Evolutionary conservation across 768 basidiomycete genomes (phyloP).

Genomic region (Calocybe indica): DNA sequence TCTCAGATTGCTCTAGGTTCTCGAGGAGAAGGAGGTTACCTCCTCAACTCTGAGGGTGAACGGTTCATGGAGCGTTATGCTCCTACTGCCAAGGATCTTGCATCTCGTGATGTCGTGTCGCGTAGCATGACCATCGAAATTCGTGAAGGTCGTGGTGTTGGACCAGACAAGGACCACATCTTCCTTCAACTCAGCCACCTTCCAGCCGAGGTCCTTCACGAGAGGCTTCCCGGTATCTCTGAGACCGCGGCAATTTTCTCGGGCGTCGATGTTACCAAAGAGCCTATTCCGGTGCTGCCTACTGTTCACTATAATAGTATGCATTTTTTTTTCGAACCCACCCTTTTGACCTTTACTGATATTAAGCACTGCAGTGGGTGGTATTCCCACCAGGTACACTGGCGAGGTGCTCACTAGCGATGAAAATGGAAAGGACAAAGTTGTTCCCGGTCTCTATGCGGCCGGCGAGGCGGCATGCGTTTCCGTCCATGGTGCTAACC

Average conservation of each 20-base stretch:
- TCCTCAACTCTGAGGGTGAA: conserved; percentile 97
- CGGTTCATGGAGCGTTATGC: conserved; percentile 99
- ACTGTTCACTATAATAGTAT: conserved; percentile 98
- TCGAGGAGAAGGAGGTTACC: conserved; percentile 98
- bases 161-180: conserved; percentile 96
- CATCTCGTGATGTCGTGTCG: conserved; percentile 98
- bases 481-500: conserved; percentile 98
- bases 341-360: conserved; percentile 11
- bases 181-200: conserved; percentile 96
- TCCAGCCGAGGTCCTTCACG: conserved; percentile 91
- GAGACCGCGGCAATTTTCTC: conserved; percentile 99
- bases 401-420: conserved; percentile 93
- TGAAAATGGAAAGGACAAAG: conserved; percentile 83
- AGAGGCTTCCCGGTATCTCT: conserved; percentile 97
- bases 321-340: conserved; percentile 19
- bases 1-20: conserved; percentile 53
- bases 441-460: conserved; percentile 96
- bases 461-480: conserved; percentile 99
- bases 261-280: conserved; percentile 99
- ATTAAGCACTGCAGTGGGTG: conserved; percentile 67
- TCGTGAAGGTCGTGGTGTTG: conserved; percentile 97
- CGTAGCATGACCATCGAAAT: conserved; percentile 99
- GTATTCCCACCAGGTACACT: conserved; percentile 97
- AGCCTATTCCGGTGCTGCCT: conserved; percentile 96
- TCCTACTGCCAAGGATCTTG: conserved; percentile 98